Evolutionary conservation across 345 rosid species (phyloP).

Genomic region (Heritiera littoralis): DNA sequence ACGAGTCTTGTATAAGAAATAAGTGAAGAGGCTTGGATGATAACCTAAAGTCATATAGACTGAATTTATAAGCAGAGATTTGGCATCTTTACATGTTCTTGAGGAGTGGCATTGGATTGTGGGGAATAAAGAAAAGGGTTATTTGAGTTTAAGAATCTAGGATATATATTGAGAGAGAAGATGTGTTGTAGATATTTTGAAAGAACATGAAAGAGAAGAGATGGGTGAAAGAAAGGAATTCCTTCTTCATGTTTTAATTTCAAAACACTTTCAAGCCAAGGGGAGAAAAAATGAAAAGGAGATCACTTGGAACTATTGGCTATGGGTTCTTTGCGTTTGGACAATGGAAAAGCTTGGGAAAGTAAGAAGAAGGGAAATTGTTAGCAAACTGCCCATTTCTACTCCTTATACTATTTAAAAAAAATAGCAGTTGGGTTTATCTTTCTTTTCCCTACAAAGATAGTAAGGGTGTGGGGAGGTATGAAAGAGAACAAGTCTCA

Average conservation of each 20-base stretch:
- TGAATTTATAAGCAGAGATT: conserved; percentile 1
- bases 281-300: neutral
- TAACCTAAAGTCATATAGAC: neutral
- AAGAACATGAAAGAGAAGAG: conserved; percentile 7
- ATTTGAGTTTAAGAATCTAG: conserved; percentile 2
- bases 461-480: neutral
- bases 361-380: neutral
- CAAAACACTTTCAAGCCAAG: neutral
- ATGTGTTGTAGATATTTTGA: conserved; percentile 5
- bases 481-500: neutral
- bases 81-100: conserved; percentile 1
- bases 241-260: conserved; percentile 14
- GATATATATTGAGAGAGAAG: neutral
- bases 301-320: neutral
- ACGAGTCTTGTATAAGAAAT: neutral
- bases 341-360: neutral
- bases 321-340: neutral
- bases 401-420: neutral
- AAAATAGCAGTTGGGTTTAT: neutral
- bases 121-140: conserved; percentile 10
- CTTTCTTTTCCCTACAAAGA: neutral
- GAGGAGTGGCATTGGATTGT: neutral
- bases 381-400: neutral
- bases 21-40: neutral
- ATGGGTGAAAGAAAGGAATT: conserved; percentile 6